A percentile compares a stretch with the other conserved stretches of the same genome.
phyloP scores from a whole-genome alignment of 1,284 basidiomycete species.

The Pisolithus thermaeus region DNA sequence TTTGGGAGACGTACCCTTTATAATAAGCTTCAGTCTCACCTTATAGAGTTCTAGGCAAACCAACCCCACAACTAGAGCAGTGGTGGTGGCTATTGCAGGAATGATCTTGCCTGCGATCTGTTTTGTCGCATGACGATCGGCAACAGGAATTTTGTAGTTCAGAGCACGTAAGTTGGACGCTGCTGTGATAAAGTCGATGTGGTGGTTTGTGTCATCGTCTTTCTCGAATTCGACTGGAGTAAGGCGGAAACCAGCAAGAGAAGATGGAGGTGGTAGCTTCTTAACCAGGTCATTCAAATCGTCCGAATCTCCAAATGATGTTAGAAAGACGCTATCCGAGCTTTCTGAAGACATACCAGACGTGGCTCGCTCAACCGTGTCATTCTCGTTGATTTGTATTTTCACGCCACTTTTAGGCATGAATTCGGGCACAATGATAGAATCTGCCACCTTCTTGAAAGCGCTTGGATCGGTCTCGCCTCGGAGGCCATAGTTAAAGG shows the following conservation, averaged over 20 bases:
- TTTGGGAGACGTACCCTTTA: slow-evolving; percentile 4
- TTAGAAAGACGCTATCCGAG: slow-evolving; percentile 5
- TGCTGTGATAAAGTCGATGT: slow-evolving; percentile 99
- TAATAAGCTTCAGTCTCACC: slow-evolving; percentile 36
- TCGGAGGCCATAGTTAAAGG: slow-evolving; percentile 96
- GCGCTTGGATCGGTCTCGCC: slow-evolving; percentile 78
- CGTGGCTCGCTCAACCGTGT: slow-evolving; percentile 61
- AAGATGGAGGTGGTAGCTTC: slow-evolving; percentile 81
- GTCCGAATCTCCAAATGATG: slow-evolving; percentile 37
- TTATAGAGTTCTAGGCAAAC: slow-evolving; percentile 98
- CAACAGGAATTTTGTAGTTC: slow-evolving; percentile 90
- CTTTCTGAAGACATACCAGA: slow-evolving; percentile 30
- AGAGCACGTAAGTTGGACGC: slow-evolving; percentile 95
- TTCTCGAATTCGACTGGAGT: slow-evolving; percentile 98
- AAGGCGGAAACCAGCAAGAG: slow-evolving; percentile 91
- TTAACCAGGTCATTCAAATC: slow-evolving; percentile 56
- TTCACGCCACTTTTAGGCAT: slow-evolving; percentile 89
- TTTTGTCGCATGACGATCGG: slow-evolving; percentile 94
- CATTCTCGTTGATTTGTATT: slow-evolving; percentile 94
- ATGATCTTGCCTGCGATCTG: slow-evolving; percentile 99
- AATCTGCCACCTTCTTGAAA: slow-evolving; percentile 83
- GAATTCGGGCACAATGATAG: slow-evolving; percentile 91
- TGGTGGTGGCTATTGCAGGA: slow-evolving; percentile 98
- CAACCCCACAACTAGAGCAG: slow-evolving; percentile 89
- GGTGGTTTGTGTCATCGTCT: slow-evolving; percentile 97